Evolutionary conservation across 2,329 filamentous ascomycete genomes (phyloP), one percentile per base, ranked within the genome.

Genomic region (Pseudonectria foliicola): DNA sequence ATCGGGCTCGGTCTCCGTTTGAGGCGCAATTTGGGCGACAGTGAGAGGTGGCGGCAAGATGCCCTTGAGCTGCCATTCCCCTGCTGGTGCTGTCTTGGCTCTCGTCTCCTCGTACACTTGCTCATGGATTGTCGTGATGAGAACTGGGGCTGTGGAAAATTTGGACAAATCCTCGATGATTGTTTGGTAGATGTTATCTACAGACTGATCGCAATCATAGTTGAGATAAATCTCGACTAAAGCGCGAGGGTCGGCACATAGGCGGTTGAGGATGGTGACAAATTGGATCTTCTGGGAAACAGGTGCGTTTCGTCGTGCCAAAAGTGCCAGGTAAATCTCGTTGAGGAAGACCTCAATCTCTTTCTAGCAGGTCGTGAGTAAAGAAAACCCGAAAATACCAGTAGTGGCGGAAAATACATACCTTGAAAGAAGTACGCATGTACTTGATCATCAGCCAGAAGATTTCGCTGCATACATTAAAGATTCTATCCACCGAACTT

Each of bases 301-400:
- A 4, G 90, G 90, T 1, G 90, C 88, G 39, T 80, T 89, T 44
- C 82, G 80, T 59, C 90, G 85, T 32, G 95, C 90, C 25, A 98
- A 67, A 27, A 96, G 86, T 1, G 89, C 83, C 5, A 98, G 68
- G 55, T 98, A 98, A 21, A 98, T 93, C 56, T 98, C 92, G 57
- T 96, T 96, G 39, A 98, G 64, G 56, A 98, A 96, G 0, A 98
- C 90, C 60, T 96, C 92, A 36, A 98, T 85, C 57, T 98, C 92
- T 75, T 95, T 94, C 79, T 87, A 53, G 39, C 35, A 27, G 33
- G 5, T 6, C 21, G 48, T 62, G 40, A 66, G 56, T 35, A 32
- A 11, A 16, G 12, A 4, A 10, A 4, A 24, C 6, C 27, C 12
- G 26, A 12, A 21, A n/a, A 16, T 12, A 10, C 10, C 2, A 13